phyloP scores from a whole-genome alignment of 805 yeast species.

The Naumovozyma baii region DNA sequence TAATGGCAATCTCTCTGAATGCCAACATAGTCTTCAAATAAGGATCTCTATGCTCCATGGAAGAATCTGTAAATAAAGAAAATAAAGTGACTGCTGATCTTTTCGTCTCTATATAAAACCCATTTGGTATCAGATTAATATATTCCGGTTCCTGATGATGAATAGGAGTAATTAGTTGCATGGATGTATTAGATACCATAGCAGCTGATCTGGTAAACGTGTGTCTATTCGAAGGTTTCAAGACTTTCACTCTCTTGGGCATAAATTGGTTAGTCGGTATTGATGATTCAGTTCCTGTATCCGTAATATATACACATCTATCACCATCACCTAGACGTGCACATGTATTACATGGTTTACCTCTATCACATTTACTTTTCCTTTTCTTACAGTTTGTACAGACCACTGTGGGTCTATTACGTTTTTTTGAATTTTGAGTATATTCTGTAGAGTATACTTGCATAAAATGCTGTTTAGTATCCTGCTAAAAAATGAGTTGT shows the following conservation, averaged over 20 bases:
- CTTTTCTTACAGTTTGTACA: slow-evolving; percentile 28
- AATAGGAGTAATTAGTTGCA: not conserved
- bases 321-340: slow-evolving; percentile 13
- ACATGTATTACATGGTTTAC: slow-evolving; percentile 23
- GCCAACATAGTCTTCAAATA: slow-evolving; percentile 16
- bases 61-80: slow-evolving; percentile 17
- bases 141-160: slow-evolving; percentile 3
- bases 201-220: not conserved
- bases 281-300: not conserved
- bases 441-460: not conserved
- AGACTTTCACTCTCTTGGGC: slow-evolving; percentile 1
- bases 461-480: too few species aligned
- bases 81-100: slow-evolving; percentile 22
- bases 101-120: slow-evolving; percentile 17
- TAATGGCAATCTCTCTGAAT: slow-evolving; percentile 18
- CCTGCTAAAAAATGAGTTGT: too few species aligned
- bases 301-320: slow-evolving; percentile 13
- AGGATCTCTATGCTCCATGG: slow-evolving; percentile 23
- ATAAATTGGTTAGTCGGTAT: not conserved
- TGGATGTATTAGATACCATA: not conserved
- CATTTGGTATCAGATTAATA: slow-evolving; percentile 21
- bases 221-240: slow-evolving; percentile 1
- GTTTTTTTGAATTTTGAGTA: slow-evolving; percentile 3
- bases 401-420: slow-evolving; percentile 24
- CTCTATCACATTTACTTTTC: slow-evolving; percentile 26